phyloP scores from a whole-genome alignment of 768 basidiomycete genomes.

The Tephrocybe rancida region DNA sequence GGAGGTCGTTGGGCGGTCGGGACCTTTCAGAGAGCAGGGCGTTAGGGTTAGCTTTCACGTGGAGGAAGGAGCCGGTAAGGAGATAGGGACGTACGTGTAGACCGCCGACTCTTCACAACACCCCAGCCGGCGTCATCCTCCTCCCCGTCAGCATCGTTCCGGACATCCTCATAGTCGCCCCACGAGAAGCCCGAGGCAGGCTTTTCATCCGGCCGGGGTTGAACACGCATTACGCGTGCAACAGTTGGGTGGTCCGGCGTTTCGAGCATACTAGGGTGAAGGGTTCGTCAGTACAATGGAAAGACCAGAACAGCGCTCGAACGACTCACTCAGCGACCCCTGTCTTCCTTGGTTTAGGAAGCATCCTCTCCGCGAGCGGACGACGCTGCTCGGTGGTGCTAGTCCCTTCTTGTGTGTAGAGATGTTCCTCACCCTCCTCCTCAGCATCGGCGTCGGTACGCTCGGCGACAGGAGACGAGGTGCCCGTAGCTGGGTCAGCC shows the following conservation, averaged over 20 bases:
- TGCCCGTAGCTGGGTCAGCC: slow-evolving; percentile 43
- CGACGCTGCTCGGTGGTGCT: slow-evolving; percentile 29
- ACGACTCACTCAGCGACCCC: slow-evolving; percentile 73
- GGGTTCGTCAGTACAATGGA: slow-evolving; percentile 6
- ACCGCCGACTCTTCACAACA: slow-evolving; percentile 62
- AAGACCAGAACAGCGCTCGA: slow-evolving; percentile 3
- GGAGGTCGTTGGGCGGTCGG: slow-evolving; percentile 12
- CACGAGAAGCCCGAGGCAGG: slow-evolving; percentile 71
- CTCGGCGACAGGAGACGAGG: slow-evolving; percentile 39
- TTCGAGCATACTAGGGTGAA: slow-evolving; percentile 60
- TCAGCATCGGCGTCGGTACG: slow-evolving; percentile 28
- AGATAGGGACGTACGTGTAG: slow-evolving; percentile 33
- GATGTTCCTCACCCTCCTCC: slow-evolving; percentile 8
- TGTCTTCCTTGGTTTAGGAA: slow-evolving; percentile 68
- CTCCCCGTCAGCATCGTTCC: slow-evolving; percentile 43
- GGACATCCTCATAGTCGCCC: slow-evolving; percentile 78
- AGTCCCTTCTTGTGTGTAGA: slow-evolving; percentile 27
- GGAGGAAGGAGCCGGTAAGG: not conserved
- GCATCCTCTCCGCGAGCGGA: slow-evolving; percentile 62
- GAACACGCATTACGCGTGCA: slow-evolving; percentile 73
- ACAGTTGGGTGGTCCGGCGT: slow-evolving; percentile 53
- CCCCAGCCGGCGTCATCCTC: slow-evolving; percentile 82
- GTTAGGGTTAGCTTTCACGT: no score
- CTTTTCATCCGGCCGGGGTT: slow-evolving; percentile 54
- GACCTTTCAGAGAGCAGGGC: slow-evolving; percentile 13